These are phyloP conservation scores for Penicillium sclerotigenum DNA, from an alignment of 2,329 filamentous ascomycete species.

Conservation along the genomic window DNA sequence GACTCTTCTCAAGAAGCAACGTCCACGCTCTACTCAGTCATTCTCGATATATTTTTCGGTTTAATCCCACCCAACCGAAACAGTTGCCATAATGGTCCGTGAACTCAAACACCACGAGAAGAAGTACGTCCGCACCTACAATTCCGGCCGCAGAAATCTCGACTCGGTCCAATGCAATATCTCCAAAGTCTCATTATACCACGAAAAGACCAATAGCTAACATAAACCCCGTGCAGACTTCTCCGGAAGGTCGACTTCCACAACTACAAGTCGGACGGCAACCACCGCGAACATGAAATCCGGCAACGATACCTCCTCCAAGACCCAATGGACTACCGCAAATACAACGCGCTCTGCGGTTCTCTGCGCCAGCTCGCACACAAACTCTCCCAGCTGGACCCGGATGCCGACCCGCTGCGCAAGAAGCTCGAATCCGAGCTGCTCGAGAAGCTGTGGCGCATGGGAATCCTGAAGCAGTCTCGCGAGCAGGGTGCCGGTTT, in stretches of 20 bases:
- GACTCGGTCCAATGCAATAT: neutral
- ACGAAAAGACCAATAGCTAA: slow-evolving; percentile 1
- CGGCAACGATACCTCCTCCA: slow-evolving; percentile 86
- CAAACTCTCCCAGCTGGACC: slow-evolving; percentile 74
- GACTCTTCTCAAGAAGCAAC: slow-evolving; percentile 10
- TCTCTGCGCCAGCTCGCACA: slow-evolving; percentile 89
- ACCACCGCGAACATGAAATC: slow-evolving; percentile 78
- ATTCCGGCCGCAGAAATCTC: slow-evolving; percentile 1
- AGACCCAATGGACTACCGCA: slow-evolving; percentile 79
- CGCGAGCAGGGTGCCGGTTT: slow-evolving; percentile 72
- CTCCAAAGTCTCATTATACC: neutral
- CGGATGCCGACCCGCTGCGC: slow-evolving; percentile 72
- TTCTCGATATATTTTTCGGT: neutral
- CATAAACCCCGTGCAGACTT: slow-evolving; percentile 48
- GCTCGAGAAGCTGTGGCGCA: slow-evolving; percentile 87
- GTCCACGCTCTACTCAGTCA: neutral
- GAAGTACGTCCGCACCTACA: slow-evolving; percentile 51
- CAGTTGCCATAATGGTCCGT: slow-evolving; percentile 69
- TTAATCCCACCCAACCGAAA: neutral
- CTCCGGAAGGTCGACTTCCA: slow-evolving; percentile 90
- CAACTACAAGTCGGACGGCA: slow-evolving; percentile 83
- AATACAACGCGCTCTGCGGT: slow-evolving; percentile 66
- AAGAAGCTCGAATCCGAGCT: slow-evolving; percentile 82
- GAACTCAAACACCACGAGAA: slow-evolving; percentile 97
- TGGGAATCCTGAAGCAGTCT: slow-evolving; percentile 74